A percentile compares a stretch with the other conserved stretches of the same genome.
Conservation (phyloP, 23 red algal species). For the Gracilaria gracilis region DNA sequence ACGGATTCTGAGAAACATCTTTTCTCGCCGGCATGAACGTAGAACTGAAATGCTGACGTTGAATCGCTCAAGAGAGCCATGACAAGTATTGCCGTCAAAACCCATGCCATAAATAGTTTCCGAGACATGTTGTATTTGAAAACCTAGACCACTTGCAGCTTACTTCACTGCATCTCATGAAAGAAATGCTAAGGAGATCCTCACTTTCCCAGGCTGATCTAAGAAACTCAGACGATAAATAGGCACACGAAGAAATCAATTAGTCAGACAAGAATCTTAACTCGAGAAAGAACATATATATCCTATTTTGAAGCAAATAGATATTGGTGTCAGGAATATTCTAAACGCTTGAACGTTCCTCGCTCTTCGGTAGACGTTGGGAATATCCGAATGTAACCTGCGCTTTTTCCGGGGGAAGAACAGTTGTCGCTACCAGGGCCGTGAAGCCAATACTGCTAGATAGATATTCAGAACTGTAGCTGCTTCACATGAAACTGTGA, state of each 20-base stretch:
- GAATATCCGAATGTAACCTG: no score
- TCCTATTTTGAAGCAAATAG: background rate
- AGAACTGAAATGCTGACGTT: conserved; percentile 55
- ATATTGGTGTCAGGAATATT: background rate
- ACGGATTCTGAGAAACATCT: conserved; percentile 68
- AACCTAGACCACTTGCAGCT: background rate
- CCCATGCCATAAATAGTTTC: background rate
- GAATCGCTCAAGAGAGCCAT: background rate
- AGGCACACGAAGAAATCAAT: background rate
- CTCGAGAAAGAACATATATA: background rate
- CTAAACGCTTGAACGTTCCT: no score
- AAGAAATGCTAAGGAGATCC: background rate
- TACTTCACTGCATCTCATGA: background rate
- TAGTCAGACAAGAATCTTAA: background rate
- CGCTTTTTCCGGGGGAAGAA: no score
- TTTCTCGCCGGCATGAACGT: conserved; percentile 61
- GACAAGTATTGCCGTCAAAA: background rate
- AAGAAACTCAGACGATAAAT: background rate
- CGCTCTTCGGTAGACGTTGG: no score
- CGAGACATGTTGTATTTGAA: background rate
- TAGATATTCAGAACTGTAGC: no score
- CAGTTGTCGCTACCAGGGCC: no score
- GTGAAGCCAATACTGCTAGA: no score
- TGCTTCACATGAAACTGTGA: no score
- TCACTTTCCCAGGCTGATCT: background rate